Evolutionary conservation across 805 yeast genomes (phyloP), one percentile per base, ranked within the genome.

Genomic region (Yamadazyma phyllophila): DNA sequence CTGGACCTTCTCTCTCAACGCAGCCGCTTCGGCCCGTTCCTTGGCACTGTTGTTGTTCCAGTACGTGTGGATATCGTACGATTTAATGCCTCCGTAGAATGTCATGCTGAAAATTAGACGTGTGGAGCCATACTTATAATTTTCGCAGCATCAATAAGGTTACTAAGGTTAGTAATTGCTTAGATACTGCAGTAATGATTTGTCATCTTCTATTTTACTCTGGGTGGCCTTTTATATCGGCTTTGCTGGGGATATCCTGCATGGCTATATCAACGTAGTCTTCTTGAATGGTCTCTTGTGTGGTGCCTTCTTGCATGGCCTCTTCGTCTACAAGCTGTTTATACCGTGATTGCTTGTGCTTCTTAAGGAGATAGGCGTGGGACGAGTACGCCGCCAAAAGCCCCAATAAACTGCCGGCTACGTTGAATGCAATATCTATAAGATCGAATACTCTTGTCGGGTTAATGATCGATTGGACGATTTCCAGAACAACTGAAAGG

Each of bases 31-130:
- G 26, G 61, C 48, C 14, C 61, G 53, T 46, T 77, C 73, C 7
- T 48, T 55, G 3, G 63, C 56, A 45, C 60, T 60, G 49, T 60
- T 60, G 41, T 63, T 58, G 52, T 66, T 61, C 71, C 73, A 78
- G 58, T 80, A 80, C 1, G 82, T 73, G 59, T 80, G 85, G 53
- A 80, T 67, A 57, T 80, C 84, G 59, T 74, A 80, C 12, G 80
- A 72, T 15, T 30, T 46, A 32, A 67, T 58, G 14, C 49, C 51
- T 8, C 58, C 60, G 43, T 54, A 56, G 40, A 60, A 58, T 10
- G 29, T 10, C 27, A 24, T 39, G 11, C 3, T 20, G 24, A 3
- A 20, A 20, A 20, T 20, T 20, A 4, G 24, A 20, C 24, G 24
- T 20, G 24, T 20, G 24, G 6, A 20, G 24, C 24, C 24, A 20